Percentiles rank a stretch among this genome's conserved stretches.
Conservation (phyloP, 2,329 filamentous ascomycete genomes). For the Nothomitra cinnamomea region DNA sequence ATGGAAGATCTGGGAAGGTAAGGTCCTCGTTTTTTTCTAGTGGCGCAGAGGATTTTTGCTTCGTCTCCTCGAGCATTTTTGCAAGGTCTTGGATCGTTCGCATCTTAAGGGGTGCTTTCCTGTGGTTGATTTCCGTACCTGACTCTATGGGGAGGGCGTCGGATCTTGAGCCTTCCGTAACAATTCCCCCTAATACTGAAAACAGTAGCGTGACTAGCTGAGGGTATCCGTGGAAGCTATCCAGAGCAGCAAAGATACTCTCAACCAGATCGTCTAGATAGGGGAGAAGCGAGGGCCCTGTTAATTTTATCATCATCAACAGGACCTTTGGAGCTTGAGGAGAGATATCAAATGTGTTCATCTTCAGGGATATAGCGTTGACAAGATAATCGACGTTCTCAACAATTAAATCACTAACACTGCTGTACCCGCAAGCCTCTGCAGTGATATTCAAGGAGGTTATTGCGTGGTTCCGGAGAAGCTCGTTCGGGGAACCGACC, state of each 20-base stretch:
- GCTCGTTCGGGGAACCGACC: slow-evolving; percentile 51
- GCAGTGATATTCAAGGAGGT: slow-evolving; percentile 70
- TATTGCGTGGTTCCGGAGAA: slow-evolving; percentile 66
- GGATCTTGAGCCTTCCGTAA: slow-evolving; percentile 57
- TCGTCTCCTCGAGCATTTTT: slow-evolving; percentile 1
- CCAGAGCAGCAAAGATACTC: slow-evolving; percentile 82
- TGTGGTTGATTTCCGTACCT: slow-evolving; percentile 9
- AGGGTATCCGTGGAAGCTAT: slow-evolving; percentile 88
- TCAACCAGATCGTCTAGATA: slow-evolving; percentile 84
- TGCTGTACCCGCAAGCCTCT: slow-evolving; percentile 52
- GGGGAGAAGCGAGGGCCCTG: slow-evolving; percentile 64
- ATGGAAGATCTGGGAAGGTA: slow-evolving; percentile 19
- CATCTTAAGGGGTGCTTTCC: slow-evolving; percentile 20
- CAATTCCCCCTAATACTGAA: slow-evolving; percentile 62
- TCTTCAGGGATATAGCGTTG: slow-evolving; percentile 72
- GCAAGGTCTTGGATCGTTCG: slow-evolving; percentile 29
- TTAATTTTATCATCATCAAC: slow-evolving; percentile 83
- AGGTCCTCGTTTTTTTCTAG: slow-evolving; percentile 13
- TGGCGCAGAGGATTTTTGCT: slow-evolving; percentile 5
- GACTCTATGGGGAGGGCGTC: slow-evolving; percentile 30
- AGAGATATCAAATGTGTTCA: slow-evolving; percentile 85
- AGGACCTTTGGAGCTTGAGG: slow-evolving; percentile 82
- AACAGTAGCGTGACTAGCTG: slow-evolving; percentile 75
- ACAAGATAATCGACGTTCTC: slow-evolving; percentile 94
- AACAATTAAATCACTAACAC: slow-evolving; percentile 63